Percentiles rank a stretch among this genome's conserved stretches.
These are phyloP conservation scores for Eucalyptus curtisii DNA, from an alignment of 345 rosid genomes.

Conservation along the genomic window DNA sequence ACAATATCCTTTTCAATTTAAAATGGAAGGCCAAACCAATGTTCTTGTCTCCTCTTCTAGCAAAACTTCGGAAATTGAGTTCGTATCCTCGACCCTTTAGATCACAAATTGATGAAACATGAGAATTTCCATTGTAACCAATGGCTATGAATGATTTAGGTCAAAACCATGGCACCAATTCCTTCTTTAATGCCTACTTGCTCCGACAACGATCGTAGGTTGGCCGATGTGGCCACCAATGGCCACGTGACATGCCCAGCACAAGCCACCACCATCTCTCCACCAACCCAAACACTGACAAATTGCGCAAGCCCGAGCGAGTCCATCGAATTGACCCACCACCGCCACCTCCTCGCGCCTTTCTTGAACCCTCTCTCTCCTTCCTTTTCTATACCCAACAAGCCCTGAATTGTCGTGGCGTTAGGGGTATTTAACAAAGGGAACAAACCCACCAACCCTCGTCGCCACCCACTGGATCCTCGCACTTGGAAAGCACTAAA, in stretches of 20 bases:
- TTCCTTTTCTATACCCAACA: not conserved
- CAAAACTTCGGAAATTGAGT: not conserved
- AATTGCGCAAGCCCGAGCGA: not conserved
- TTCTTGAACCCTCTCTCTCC: not conserved
- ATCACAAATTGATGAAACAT: not conserved
- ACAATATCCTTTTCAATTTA: too few relatives aligned
- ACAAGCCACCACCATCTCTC: not conserved
- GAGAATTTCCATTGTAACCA: not conserved
- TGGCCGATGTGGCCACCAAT: not conserved
- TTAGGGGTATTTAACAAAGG: not conserved
- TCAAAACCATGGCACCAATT: not conserved
- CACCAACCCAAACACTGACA: not conserved
- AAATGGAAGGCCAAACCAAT: not conserved
- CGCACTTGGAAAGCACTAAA: not conserved
- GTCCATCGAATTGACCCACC: not conserved
- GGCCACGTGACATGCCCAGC: not conserved
- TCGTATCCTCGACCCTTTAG: fast-evolving
- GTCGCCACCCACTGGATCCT: not conserved
- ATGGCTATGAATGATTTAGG: not conserved
- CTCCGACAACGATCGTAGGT: not conserved
- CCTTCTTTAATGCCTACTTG: not conserved
- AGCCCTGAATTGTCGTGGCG: not conserved
- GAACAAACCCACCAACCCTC: not conserved
- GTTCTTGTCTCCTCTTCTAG: not conserved
- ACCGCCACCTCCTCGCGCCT: not conserved